These are phyloP conservation scores for Russula lepida DNA, from an alignment of 768 basidiomycete species.

Conservation along the genomic window DNA sequence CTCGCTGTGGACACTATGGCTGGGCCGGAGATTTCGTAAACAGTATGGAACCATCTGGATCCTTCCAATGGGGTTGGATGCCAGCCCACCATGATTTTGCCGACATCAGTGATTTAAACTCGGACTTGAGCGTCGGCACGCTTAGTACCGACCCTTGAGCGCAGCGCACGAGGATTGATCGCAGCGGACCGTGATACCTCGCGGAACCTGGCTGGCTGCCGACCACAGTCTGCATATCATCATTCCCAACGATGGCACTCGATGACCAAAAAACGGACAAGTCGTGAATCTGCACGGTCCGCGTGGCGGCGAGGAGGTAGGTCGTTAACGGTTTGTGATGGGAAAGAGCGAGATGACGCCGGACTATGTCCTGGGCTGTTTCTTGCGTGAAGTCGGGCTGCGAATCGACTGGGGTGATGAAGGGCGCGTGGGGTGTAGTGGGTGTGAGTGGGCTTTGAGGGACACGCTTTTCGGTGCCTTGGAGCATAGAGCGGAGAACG, in stretches of 20 bases:
- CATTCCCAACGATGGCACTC: neutral
- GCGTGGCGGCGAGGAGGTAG: conserved; percentile 20
- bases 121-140: conserved; percentile 52
- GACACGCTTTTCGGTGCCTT: conserved; percentile 39
- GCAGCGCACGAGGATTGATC: conserved; percentile 47
- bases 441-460: neutral
- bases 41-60: conserved; percentile 1
- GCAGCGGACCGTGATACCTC: conserved; percentile 33
- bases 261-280: neutral
- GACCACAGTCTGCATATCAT: conserved; percentile 8
- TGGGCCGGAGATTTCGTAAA: conserved; percentile 1
- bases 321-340: conserved; percentile 44
- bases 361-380: conserved; percentile 47
- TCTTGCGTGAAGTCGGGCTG: conserved; percentile 48
- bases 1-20: neutral
- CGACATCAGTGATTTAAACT: conserved; percentile 44
- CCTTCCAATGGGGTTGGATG: conserved; percentile 23
- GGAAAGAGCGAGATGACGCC: conserved; percentile 52
- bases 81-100: conserved; percentile 82
- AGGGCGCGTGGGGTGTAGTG: conserved; percentile 43
- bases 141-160: conserved; percentile 42
- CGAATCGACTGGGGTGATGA: conserved; percentile 47
- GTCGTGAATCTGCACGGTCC: conserved; percentile 27
- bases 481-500: conserved; percentile 54
- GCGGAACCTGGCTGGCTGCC: conserved; percentile 35